Base-by-base conservation (phyloP, 140 eudicot genomes). In the Anethum foeniculum region DNA sequence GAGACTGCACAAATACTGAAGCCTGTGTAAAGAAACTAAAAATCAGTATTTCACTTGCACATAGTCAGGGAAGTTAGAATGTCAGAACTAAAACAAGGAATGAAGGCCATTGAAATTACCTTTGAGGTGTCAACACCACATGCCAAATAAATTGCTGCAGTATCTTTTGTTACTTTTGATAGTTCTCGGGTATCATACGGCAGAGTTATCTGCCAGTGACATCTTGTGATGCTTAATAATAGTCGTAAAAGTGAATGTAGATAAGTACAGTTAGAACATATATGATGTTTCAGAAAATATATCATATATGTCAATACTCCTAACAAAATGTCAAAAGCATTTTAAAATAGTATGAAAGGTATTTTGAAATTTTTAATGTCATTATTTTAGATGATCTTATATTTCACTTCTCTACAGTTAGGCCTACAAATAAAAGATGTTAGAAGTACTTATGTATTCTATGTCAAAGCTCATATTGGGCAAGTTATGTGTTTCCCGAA, bases 101-200 rank as follows among this genome's bases (percentile, higher is more conserved):
- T 7, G 58, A 43, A 52, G 58, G 76, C 75, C 56, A 76, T 65
- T 54, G 78, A 39, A 7, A 19, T 7, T 18, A 92, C 99, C 99
- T 96, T 93, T 76, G 97, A 85, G 77, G 93, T 85, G 85, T 96
- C 98, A 47, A 96, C 84, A 14, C 99, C 99, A 83, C 99, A 96
- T 81, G 98, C 98, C 87, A 96, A 86, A 88, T 96, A 96, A 80
- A 96, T 86, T 44, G 99, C 99, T 48, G 99, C 99, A 39, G 99
- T 96, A 69, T 91, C 98, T 90, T 85, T 88, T 76, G 98, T 96
- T 46, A 95, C 96, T 87, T 85, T 93, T 65, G 97, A 87, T 64
- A 96, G 81, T 90, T 91, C 88, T 76, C 89, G 93, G 82, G 88
- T 81, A 44, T 93, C 99, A 90, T 96, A 90, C 0, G 97, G 98